phyloP scores from a whole-genome alignment of 108 stramenopile genomes.

The Nitzschia putrida region DNA sequence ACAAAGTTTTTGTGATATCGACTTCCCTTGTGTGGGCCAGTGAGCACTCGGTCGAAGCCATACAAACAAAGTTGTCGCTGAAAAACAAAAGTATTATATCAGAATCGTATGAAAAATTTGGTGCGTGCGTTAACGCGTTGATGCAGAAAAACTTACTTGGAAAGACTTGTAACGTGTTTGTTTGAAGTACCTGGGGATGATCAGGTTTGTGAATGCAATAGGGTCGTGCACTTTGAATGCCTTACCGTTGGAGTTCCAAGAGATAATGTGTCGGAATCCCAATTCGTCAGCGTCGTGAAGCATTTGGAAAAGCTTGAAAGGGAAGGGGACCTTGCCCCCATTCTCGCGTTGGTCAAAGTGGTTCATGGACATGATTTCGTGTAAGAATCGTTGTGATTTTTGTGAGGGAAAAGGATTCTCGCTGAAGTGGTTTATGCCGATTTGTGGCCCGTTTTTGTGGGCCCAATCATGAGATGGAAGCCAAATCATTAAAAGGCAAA shows the following conservation, averaged over 20 bases:
- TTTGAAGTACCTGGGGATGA: constrained; percentile 36
- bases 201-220: constrained; percentile 39
- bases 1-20: constrained; percentile 17
- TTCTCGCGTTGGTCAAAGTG: not conserved
- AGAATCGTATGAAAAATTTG: not conserved
- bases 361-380: not conserved
- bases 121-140: not conserved
- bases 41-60: constrained; percentile 48
- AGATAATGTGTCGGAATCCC: constrained; percentile 51
- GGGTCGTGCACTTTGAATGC: constrained; percentile 63
- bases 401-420: no score
- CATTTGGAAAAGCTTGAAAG: constrained; percentile 51
- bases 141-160: constrained; percentile 10
- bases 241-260: constrained; percentile 67
- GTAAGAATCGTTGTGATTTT: no score
- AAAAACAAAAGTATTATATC: constrained; percentile 19
- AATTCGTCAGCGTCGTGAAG: constrained; percentile 49
- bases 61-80: constrained; percentile 70
- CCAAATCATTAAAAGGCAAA: no score
- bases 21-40: constrained; percentile 34
- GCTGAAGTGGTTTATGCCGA: no score
- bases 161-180: constrained; percentile 36
- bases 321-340: constrained; percentile 27
- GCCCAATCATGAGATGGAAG: no score
- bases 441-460: no score